Evolutionary conservation across 108 stramenopile species (phyloP).

Genomic region (Asterionellopsis glacialis): DNA sequence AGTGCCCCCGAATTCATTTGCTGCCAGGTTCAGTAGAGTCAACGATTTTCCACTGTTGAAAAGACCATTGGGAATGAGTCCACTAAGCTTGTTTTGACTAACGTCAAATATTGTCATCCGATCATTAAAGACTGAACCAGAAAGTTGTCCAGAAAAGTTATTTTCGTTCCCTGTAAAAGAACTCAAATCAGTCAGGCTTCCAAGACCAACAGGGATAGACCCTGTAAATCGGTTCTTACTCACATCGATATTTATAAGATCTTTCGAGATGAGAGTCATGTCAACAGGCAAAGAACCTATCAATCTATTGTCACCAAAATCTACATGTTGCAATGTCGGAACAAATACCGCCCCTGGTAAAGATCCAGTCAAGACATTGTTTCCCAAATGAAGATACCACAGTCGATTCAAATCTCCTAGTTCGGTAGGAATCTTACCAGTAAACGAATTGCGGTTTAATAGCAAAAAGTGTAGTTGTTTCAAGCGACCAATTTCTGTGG

Average conservation of each 20-base stretch:
- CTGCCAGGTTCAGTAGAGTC: conserved; percentile 20
- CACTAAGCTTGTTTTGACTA: conserved; percentile 11
- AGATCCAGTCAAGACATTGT: conserved; percentile 9
- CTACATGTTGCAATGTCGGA: conserved; percentile 6
- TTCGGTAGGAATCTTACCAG: conserved; percentile 7
- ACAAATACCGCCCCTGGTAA: conserved; percentile 4
- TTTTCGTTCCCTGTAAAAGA: conserved; percentile 16
- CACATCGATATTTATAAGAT: conserved; percentile 7
- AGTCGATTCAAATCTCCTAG: conserved; percentile 15
- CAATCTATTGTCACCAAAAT: conserved; percentile 3
- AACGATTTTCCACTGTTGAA: conserved; percentile 9
- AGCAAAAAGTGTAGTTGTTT: not conserved
- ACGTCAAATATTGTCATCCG: conserved; percentile 10
- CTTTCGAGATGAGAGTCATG: not conserved
- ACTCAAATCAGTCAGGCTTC: conserved; percentile 4
- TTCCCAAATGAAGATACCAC: conserved; percentile 7
- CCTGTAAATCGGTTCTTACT: conserved; percentile 16
- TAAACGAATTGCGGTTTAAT: conserved; percentile 2
- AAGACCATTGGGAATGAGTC: conserved; percentile 19
- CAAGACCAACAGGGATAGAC: conserved; percentile 16
- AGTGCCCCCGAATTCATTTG: conserved; percentile 9
- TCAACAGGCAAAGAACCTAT: not conserved
- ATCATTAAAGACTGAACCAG: conserved; percentile 6
- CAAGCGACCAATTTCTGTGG: not conserved
- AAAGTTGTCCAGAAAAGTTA: conserved; percentile 13